phyloP scores from a whole-genome alignment of 2,329 filamentous ascomycete genomes.

The Tolypocladium ovalisporum region DNA sequence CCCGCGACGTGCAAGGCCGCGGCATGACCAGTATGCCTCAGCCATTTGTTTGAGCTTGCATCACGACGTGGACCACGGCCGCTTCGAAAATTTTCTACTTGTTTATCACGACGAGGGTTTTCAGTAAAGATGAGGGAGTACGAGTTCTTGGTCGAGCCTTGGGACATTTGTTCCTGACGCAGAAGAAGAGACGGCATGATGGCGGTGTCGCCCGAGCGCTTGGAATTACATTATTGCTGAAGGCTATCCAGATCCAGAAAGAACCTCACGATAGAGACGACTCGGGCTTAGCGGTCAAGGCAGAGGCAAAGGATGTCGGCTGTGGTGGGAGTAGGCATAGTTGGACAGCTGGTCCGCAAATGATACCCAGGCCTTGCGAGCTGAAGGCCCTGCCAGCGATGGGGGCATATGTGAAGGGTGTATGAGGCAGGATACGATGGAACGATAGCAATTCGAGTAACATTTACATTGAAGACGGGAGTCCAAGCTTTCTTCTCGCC shows the following conservation, averaged over 20 bases:
- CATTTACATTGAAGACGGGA: not conserved
- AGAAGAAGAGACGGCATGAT: too few relatives aligned
- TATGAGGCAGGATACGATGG: not conserved
- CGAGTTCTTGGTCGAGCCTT: not conserved
- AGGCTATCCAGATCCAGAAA: not conserved
- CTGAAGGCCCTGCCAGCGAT: not conserved
- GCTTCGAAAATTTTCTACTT: not conserved
- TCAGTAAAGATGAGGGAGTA: not conserved
- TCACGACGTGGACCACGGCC: constrained; percentile 4
- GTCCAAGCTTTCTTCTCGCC: not conserved
- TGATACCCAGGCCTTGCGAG: not conserved
- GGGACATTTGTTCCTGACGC: not conserved
- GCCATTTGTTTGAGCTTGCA: not conserved
- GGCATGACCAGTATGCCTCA: not conserved
- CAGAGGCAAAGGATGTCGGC: not conserved
- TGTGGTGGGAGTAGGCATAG: not conserved
- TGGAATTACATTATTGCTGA: too few relatives aligned
- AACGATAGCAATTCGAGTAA: not conserved
- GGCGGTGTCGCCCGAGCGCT: not conserved
- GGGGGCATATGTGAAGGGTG: not conserved
- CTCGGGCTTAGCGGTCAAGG: not conserved
- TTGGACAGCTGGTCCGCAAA: not conserved
- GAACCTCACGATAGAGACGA: not conserved
- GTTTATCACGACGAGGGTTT: not conserved
- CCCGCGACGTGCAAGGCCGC: not conserved